Conservation (phyloP, 768 basidiomycete genomes). For the Xerocomellus intermedius region DNA sequence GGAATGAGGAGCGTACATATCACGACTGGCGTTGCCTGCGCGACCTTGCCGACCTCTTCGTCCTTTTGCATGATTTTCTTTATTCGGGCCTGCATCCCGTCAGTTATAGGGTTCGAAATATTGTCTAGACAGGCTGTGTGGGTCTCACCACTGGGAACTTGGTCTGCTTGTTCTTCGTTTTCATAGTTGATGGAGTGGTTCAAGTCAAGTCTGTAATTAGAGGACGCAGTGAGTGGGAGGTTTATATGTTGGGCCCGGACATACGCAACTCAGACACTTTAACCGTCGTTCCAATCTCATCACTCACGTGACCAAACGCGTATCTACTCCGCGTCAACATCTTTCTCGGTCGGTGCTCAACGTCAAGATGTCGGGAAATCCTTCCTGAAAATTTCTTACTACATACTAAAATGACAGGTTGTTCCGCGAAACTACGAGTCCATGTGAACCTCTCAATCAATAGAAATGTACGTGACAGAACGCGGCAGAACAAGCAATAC, state of each 20-base stretch:
- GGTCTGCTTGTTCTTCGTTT: constrained; percentile 88
- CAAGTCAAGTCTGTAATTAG: neutral
- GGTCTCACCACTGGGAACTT: constrained; percentile 83
- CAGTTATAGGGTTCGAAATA: constrained; percentile 1
- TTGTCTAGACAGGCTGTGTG: constrained; percentile 4
- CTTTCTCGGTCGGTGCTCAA: neutral
- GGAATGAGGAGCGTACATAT: constrained; percentile 70
- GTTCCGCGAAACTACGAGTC: neutral
- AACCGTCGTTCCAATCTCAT: constrained; percentile 24
- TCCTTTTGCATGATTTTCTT: constrained; percentile 99
- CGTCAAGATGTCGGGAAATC: too few relatives aligned
- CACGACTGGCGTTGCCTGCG: constrained; percentile 92
- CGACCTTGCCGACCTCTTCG: constrained; percentile 97
- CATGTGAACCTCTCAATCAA: neutral
- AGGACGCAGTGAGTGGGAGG: neutral
- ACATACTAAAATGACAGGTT: neutral
- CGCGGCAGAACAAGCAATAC: neutral
- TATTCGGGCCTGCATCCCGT: constrained; percentile 77
- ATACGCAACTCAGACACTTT: constrained; percentile 9
- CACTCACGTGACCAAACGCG: constrained; percentile 21
- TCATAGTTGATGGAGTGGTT: constrained; percentile 45
- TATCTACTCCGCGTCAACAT: neutral
- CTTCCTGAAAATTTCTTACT: neutral
- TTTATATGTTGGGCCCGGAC: constrained; percentile 3
- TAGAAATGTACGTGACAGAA: neutral